phyloP scores from a whole-genome alignment of 2,329 filamentous ascomycete species.

The Alternaria sp. region DNA sequence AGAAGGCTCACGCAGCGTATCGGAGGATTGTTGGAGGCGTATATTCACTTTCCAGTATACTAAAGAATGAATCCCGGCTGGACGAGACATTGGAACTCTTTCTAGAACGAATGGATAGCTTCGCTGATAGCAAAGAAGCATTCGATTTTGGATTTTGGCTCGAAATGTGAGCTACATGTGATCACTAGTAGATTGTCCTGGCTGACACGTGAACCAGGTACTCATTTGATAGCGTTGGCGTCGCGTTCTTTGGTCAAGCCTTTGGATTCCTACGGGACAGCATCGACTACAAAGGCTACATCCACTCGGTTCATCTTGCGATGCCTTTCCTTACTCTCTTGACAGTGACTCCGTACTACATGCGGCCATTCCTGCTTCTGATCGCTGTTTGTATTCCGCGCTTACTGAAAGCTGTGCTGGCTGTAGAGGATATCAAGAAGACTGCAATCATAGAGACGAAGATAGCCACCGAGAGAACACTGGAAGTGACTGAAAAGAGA shows the following conservation, averaged over 20 bases:
- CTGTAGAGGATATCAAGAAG: slow-evolving; percentile 25
- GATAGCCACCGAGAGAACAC: slow-evolving; percentile 17
- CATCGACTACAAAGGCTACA: slow-evolving; percentile 31
- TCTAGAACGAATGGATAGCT: slow-evolving; percentile 24
- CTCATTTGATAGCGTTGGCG: slow-evolving; percentile 20
- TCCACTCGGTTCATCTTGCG: slow-evolving; percentile 46
- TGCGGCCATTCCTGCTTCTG: slow-evolving; percentile 16
- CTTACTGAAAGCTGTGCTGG: slow-evolving; percentile 34
- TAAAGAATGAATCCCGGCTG: slow-evolving; percentile 25
- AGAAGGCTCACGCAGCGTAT: slow-evolving; percentile 25
- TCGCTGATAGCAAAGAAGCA: slow-evolving; percentile 16
- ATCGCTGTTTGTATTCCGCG: slow-evolving; percentile 25
- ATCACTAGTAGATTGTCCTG: not conserved
- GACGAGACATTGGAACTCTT: slow-evolving; percentile 21
- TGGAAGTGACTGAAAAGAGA: slow-evolving; percentile 24
- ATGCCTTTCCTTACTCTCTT: slow-evolving; percentile 35
- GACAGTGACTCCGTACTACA: slow-evolving; percentile 22
- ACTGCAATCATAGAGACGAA: slow-evolving; percentile 28
- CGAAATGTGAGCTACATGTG: slow-evolving; percentile 24
- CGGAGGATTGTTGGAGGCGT: slow-evolving; percentile 22
- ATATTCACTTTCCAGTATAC: slow-evolving; percentile 25
- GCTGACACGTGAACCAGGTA: slow-evolving; percentile 29
- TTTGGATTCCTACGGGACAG: slow-evolving; percentile 35
- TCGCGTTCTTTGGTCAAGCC: slow-evolving; percentile 27
- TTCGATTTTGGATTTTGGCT: slow-evolving; percentile 33